Evolutionary conservation across 176 grass and related monocot species (phyloP), one percentile per base, ranked within the genome.

Genomic region (Zea luxurians): DNA sequence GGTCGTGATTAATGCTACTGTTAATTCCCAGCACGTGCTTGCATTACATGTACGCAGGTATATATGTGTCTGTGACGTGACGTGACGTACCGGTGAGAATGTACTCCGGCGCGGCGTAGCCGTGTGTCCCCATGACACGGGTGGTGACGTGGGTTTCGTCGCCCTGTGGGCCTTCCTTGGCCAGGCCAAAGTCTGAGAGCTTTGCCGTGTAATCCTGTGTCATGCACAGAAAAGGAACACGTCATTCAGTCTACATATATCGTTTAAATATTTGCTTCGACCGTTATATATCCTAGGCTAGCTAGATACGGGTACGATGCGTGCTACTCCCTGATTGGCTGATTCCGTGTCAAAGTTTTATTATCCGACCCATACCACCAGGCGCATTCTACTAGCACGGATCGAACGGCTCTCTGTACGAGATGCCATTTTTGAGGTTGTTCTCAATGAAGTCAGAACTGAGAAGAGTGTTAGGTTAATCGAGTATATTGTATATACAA

Each of bases 31-130:
- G 7, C 45, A 9, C 21, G 9, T 4, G 9, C 2, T 37, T 17
- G 9, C 8, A 71, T 8, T 55, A 15, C 4, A 40, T 27, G 20
- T 2, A 7, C 1, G 50, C 52, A 54, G 52, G 15, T 66, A 48
- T 15, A 13, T 4, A 4, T 20, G 2, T 9, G 3, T 45, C 15
- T 61, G 74, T 6, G 13, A 48, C 64, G 54, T 20, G 10, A 44
- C 50, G 11, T 83, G 2, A n/a, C 57, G 59, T 12, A 62, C 91
- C 91, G 4, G 91, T 97, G 64, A 97, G 80, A 63, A 94, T 92
- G 77, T 97, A 94, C 85, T 97, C 94, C 6, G 94, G 91, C 2
- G 94, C 91, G 4, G 94, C 94, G 70, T 97, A 97, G 74, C 94
- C 94, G 15, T 97, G 91, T 4, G 94, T 97, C 83, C 94, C 94